Evolutionary conservation across 163 green algal species (phyloP), one percentile per base, ranked within the genome.

Genomic region (Trebouxiophyceae sp.): DNA sequence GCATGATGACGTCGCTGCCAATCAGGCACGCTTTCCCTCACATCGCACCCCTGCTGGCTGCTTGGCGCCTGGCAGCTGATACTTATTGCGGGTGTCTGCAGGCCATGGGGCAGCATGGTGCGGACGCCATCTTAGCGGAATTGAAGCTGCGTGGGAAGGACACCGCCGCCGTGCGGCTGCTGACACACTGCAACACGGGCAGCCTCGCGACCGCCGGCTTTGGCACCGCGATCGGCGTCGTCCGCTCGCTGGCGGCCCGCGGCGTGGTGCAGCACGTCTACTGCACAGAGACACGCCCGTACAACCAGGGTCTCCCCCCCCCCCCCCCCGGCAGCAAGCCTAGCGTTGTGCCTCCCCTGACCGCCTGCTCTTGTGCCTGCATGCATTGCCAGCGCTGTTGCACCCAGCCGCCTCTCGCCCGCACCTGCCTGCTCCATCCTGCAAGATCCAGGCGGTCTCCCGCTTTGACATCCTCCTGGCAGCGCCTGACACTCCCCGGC

Each of bases 101-200:
- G 69, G 78, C 81, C 2, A 94, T 98, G 33, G 92, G 91, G 24
- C 59, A 69, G 22, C 63, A 79, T 65, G 92, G 92, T 22, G 82
- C 86, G 0, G 67, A 77, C 0, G 92, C 89, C 5, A 66, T 97
- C 77, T 81, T 44, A 57, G 79, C 65, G 65, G 72, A 2, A 26
- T 8, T 33, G 19, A 5, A 3, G 27, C 26, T 33, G 61, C 24
- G 29, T 39, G 46, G n/a, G 20, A 32, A 33, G 24, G 50, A 22
- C 5, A 34, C 45, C 63, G 65, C 69, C 7, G 65, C 69, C 19
- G 27, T 92, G 28, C 65, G 64, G 12, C 82, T 98, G 45, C 80
- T 98, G 54, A 98, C 93, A 5, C 87, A 96, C 83, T 98, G 93
- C 86, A 98, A 98, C 83, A 97, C 93, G 0, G 93, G 93, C 66